Conservation (phyloP, 1,284 basidiomycete genomes). For the Tilletia indica region DNA sequence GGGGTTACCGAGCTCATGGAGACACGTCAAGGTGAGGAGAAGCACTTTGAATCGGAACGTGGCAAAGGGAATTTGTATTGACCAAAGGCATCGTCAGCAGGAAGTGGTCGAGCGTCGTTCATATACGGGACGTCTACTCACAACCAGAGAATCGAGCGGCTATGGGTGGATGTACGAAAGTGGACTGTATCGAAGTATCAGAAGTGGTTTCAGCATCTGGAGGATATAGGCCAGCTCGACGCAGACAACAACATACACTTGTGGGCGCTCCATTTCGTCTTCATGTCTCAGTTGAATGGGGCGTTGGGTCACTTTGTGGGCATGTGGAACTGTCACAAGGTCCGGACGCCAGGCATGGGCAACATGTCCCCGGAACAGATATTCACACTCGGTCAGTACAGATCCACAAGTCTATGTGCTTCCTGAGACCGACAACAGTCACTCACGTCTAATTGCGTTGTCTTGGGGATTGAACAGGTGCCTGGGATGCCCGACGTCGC, state of each 20-base stretch:
- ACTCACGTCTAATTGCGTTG: not conserved
- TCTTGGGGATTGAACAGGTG: too few relatives aligned
- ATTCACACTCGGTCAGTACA: constrained; percentile 1
- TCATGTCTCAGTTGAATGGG: not conserved
- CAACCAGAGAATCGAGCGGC: too few relatives aligned
- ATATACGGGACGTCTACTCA: not conserved
- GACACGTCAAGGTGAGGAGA: constrained; percentile 16
- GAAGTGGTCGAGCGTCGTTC: not conserved
- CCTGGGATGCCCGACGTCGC: not conserved
- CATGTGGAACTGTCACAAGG: constrained; percentile 12
- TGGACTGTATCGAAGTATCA: constrained; percentile 8
- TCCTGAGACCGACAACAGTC: not conserved
- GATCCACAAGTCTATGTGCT: not conserved
- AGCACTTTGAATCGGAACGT: too few relatives aligned
- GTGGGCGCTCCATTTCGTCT: not conserved
- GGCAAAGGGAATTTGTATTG: too few relatives aligned
- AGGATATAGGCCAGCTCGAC: not conserved
- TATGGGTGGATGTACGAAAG: constrained; percentile 9
- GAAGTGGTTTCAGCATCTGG: not conserved
- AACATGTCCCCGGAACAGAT: not conserved
- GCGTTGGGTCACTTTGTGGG: constrained; percentile 3
- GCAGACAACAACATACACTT: not conserved
- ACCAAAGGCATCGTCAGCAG: too few relatives aligned
- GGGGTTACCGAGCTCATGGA: not conserved
- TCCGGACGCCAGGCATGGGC: not conserved